Percentiles rank a stretch among this genome's conserved stretches.
phyloP scores from a whole-genome alignment of 306 rosid genomes.

The Glycyrrhiza uralensis region DNA sequence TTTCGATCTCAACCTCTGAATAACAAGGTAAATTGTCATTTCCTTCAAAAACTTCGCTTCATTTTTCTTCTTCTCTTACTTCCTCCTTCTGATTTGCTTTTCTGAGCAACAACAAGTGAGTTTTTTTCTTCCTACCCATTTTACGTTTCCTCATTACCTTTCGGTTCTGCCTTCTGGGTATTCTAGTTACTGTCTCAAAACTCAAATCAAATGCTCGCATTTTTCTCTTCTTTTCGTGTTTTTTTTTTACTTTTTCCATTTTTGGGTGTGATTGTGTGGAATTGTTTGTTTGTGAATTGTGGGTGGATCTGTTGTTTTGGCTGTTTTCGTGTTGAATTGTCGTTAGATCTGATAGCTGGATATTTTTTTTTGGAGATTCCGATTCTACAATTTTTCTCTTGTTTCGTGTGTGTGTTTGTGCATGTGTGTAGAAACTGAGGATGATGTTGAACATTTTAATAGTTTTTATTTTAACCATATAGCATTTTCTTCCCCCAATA shows the following conservation, averaged over 20 bases:
- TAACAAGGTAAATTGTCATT: slow-evolving; percentile 25
- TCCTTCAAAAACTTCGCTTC: not conserved
- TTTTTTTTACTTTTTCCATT: not conserved
- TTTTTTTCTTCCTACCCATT: slow-evolving; percentile 8
- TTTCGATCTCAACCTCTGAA: slow-evolving; percentile 11
- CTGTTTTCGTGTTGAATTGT: not conserved
- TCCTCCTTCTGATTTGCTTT: not conserved
- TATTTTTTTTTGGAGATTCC: not conserved
- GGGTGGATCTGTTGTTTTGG: slow-evolving; percentile 37
- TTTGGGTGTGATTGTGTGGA: not conserved
- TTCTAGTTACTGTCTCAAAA: not conserved
- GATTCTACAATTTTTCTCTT: slow-evolving; percentile 14
- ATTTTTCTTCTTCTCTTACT: not conserved
- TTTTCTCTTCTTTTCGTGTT: not conserved
- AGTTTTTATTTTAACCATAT: not conserved
- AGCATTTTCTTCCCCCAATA: not conserved
- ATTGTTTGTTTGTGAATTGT: slow-evolving; percentile 3
- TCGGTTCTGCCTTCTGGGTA: slow-evolving; percentile 2
- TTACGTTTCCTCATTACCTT: not conserved
- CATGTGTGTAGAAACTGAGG: not conserved
- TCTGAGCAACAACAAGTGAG: not conserved
- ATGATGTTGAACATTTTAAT: not conserved
- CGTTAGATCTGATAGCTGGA: slow-evolving; percentile 39
- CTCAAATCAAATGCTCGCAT: not conserved
- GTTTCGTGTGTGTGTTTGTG: not conserved